Evolutionary conservation across 495 filamentous ascomycete species (phyloP).

Genomic region (Penicillium subrubescens): DNA sequence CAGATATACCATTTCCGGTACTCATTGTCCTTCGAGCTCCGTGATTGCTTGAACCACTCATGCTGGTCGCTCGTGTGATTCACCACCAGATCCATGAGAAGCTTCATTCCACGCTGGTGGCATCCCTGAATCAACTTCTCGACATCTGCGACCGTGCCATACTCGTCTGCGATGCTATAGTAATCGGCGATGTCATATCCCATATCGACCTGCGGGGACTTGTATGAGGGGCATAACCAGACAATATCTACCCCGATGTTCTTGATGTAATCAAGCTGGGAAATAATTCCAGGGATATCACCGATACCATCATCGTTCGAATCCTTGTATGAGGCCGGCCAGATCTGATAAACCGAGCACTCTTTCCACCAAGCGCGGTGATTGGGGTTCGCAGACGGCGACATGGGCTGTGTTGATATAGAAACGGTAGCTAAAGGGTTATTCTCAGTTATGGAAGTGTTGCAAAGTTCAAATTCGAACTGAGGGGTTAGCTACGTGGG

Average conservation of each 20-base stretch:
- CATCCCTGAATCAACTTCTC: constrained; percentile 61
- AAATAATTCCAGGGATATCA: constrained; percentile 67
- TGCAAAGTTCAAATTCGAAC: neutral
- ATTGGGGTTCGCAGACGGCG: constrained; percentile 34
- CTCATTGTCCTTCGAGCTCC: constrained; percentile 56
- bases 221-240: constrained; percentile 70
- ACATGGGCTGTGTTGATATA: constrained; percentile 20
- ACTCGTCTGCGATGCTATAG: constrained; percentile 59
- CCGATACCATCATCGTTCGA: constrained; percentile 69
- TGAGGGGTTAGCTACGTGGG: constrained; percentile 1
- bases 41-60: constrained; percentile 71
- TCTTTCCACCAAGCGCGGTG: constrained; percentile 59
- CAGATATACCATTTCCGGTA: constrained; percentile 78
- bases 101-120: constrained; percentile 62
- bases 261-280: constrained; percentile 66
- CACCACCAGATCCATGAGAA: constrained; percentile 74
- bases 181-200: constrained; percentile 73
- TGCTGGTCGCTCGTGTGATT: constrained; percentile 83
- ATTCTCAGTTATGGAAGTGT: neutral
- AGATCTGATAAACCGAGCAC: constrained; percentile 67
- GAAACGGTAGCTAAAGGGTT: neutral
- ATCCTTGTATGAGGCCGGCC: constrained; percentile 67
- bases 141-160: constrained; percentile 65
- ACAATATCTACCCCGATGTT: constrained; percentile 65
- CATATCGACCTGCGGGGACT: constrained; percentile 64